Percentiles rank a stretch among this genome's conserved stretches.
phyloP scores from a whole-genome alignment of 345 rosid genomes.

The Erysimum cheiranthoides region DNA sequence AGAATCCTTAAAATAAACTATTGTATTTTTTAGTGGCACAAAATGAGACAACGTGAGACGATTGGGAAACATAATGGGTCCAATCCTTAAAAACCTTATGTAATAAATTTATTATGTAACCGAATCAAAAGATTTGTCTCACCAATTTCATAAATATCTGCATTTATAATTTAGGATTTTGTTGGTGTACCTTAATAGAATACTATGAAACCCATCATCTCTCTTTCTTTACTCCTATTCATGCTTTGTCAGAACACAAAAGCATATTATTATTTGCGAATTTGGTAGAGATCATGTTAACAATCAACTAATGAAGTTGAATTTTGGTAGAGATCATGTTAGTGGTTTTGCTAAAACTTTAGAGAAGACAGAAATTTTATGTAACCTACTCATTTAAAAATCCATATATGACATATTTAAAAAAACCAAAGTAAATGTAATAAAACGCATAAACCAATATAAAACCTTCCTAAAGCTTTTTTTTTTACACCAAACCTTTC shows the following conservation, averaged over 20 bases:
- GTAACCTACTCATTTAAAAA: slow-evolving; percentile 9
- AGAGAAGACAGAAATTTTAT: slow-evolving; percentile 10
- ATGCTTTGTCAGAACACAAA: slow-evolving; percentile 11
- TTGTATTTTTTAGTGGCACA: slow-evolving; percentile 43
- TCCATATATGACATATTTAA: slow-evolving; percentile 34
- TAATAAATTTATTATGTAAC: slow-evolving; percentile 2
- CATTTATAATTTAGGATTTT: neutral
- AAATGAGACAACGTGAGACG: slow-evolving; percentile 47
- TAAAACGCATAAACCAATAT: slow-evolving; percentile 31
- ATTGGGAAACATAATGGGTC: slow-evolving; percentile 41
- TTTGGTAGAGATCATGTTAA: neutral
- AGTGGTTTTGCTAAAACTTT: neutral
- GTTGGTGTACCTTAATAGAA: slow-evolving; percentile 16
- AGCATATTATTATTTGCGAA: neutral
- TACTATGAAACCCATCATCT: slow-evolving; percentile 20
- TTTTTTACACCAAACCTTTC: slow-evolving; percentile 40
- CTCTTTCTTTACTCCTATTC: slow-evolving; percentile 8
- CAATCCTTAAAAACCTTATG: neutral
- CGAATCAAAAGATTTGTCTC: slow-evolving; percentile 32
- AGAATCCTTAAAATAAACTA: slow-evolving; percentile 46
- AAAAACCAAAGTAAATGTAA: slow-evolving; percentile 28
- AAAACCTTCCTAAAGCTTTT: slow-evolving; percentile 36
- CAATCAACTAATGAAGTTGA: slow-evolving; percentile 7
- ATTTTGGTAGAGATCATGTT: neutral
- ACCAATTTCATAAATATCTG: slow-evolving; percentile 21